phyloP scores from a whole-genome alignment of 2,329 filamentous ascomycete genomes.

The Phialophora macrospora region DNA sequence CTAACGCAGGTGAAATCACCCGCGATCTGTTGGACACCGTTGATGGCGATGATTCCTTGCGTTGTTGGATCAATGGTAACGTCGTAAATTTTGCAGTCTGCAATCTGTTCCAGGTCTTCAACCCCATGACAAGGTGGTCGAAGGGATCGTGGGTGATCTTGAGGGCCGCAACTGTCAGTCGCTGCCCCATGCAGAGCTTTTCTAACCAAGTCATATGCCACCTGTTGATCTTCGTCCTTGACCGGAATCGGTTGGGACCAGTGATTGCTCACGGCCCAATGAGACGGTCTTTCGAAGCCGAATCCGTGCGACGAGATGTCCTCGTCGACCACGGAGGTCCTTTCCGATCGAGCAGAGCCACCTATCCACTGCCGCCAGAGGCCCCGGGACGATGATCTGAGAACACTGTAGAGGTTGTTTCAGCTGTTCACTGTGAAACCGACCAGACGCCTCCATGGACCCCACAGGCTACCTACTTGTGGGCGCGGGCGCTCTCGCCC shows the following conservation, averaged over 20 bases:
- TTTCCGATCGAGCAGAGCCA: background rate
- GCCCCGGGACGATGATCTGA: no score
- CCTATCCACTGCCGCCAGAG: conserved; percentile 1
- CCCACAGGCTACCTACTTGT: no score
- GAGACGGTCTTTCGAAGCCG: background rate
- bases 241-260: background rate
- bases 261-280: background rate
- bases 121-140: background rate
- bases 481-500: no score
- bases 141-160: background rate
- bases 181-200: background rate
- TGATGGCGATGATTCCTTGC: no score
- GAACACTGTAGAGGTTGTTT: no score
- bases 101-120: background rate
- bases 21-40: no score
- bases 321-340: background rate
- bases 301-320: background rate
- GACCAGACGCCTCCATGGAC: no score
- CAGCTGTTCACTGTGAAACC: no score
- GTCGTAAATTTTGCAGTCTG: no score
- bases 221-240: background rate
- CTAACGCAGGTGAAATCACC: no score
- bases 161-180: background rate
- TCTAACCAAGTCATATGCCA: background rate
- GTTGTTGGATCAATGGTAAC: no score